Conservation (phyloP, 78 protist genomes). For the Bodo saltans region DNA sequence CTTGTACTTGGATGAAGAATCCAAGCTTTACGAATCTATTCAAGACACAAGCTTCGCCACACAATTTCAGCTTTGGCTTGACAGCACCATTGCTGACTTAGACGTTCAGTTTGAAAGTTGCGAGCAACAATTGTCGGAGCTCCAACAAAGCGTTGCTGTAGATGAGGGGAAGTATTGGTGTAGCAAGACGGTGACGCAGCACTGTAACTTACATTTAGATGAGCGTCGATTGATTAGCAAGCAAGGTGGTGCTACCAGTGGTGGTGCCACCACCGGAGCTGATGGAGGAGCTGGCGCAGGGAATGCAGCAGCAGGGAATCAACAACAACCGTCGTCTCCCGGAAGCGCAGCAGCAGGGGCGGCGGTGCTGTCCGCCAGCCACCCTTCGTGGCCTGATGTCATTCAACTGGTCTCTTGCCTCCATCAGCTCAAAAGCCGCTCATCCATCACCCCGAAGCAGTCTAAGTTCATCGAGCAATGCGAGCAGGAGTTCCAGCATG, state of each 20-base stretch:
- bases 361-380: neutral
- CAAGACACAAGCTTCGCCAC: neutral
- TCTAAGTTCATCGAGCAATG: neutral
- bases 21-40: neutral
- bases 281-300: too few species aligned
- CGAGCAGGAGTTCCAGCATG: neutral
- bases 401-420: neutral
- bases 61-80: neutral
- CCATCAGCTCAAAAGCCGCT: neutral
- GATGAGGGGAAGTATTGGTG: slow-evolving; percentile 7
- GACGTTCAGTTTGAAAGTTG: neutral
- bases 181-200: neutral
- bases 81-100: neutral
- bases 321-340: too few species aligned
- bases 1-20: neutral
- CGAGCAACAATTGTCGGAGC: neutral
- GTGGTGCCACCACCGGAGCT: too few species aligned
- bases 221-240: neutral
- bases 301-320: too few species aligned
- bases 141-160: neutral
- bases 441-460: too few species aligned
- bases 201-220: neutral
- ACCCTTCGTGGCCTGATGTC: neutral
- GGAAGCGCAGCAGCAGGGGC: too few species aligned
- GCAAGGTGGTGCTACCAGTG: too few species aligned